Conservation (phyloP, 306 rosid species). For the Cucumis hystrix region DNA sequence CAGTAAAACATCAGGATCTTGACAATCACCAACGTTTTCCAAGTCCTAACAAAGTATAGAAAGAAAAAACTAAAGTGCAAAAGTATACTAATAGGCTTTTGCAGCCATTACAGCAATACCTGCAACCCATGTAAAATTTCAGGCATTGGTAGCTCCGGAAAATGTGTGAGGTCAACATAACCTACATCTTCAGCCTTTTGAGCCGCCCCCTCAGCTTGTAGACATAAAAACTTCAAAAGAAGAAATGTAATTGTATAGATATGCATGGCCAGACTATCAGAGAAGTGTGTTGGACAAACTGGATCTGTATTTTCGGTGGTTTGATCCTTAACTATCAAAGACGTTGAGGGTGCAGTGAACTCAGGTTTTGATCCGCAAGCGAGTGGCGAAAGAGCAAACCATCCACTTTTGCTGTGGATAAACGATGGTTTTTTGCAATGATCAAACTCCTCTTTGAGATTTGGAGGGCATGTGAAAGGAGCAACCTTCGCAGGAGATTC, state of each 20-base stretch:
- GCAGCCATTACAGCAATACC: constrained; percentile 23
- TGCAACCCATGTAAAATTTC: constrained; percentile 90
- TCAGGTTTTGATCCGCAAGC: constrained; percentile 51
- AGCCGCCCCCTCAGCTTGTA: constrained; percentile 92
- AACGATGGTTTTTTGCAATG: constrained; percentile 47
- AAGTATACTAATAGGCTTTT: background rate
- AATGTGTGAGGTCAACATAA: constrained; percentile 80
- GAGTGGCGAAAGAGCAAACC: constrained; percentile 75
- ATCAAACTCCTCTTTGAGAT: constrained; percentile 69
- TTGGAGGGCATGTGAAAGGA: constrained; percentile 62
- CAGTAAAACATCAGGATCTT: background rate
- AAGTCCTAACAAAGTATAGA: background rate
- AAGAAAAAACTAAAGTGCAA: background rate
- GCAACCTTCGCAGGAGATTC: constrained; percentile 37
- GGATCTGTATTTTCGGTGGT: constrained; percentile 24
- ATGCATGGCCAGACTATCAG: constrained; percentile 62
- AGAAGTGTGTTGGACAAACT: constrained; percentile 44
- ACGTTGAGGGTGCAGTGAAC: constrained; percentile 32
- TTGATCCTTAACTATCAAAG: constrained; percentile 30
- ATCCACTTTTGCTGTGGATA: constrained; percentile 60
- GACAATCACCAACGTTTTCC: background rate
- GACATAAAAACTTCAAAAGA: constrained; percentile 67
- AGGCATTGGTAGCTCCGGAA: constrained; percentile 96
- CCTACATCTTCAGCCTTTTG: constrained; percentile 89
- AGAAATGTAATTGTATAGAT: constrained; percentile 61